Base-by-base conservation (phyloP, 129 eudicot species). In the Saussurea involucrata region DNA sequence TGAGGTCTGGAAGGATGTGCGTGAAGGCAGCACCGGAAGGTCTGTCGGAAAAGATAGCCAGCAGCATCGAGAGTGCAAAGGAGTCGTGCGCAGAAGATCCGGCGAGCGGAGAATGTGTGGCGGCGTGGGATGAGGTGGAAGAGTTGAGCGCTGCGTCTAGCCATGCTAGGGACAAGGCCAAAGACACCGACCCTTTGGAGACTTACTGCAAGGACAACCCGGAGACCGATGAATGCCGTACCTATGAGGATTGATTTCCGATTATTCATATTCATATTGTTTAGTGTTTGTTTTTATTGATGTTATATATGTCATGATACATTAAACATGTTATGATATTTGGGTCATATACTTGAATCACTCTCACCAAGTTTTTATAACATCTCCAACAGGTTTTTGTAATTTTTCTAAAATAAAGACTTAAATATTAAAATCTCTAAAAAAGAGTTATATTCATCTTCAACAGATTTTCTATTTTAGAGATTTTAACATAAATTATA, bases 51-150 rank as follows among this genome's bases (percentile, higher is more conserved):
- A 85, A 88, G 86, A 92, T 94, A 80, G 98, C 81, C 25, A 76
- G 69, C 80, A 94, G 98, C 88, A 86, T 94, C 68, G 87, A 87
- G 81, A 24, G 4, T 5, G 98, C 98, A 0, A 75, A 89, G 85
- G 93, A 91, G 75, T 63, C 86, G 1, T 94, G 98, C 68, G 72
- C 88, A 0, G 98, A 78, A 0, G 88, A 87, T 76, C 97, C 98
- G 1, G 87, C 8, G 0, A 86, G 92, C 84, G 96, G 97, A 3
- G 98, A 95, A 84, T 95, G 98, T 66, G 88, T 49, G 44, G 98
- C 98, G 24, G 90, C 93, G 21, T 95, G 98, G 98, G 98, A 95
- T 22, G 97, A 89, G 82, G 98, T 95, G 75, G 98, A 95, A 84
- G 98, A 95, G 86, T 87, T 91, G 64, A 91, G 97, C 58, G 97